Base-by-base conservation (phyloP, 2,329 filamentous ascomycete species). In the Saccharata proteae region DNA sequence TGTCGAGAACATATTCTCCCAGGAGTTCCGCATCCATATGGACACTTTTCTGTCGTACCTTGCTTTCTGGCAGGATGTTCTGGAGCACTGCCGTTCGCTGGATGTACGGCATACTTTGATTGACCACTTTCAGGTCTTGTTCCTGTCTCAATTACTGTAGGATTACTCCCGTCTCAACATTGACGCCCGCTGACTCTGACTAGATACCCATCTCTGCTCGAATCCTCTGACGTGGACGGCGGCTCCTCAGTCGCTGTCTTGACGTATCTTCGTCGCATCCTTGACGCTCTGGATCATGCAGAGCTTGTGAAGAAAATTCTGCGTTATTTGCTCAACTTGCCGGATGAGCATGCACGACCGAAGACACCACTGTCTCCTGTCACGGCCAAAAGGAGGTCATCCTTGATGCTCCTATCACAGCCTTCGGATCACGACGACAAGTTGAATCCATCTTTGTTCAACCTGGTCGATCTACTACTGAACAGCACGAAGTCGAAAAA, bases 91-190 rank as follows among this genome's bases (percentile, higher is more conserved):
- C 60, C 76, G 77, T 46, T 96, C 88, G 3, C 67, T 77, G 1
- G 88, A 96, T 50, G 84, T 98, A 43, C 90, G 88, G 52, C 83
- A 83, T 42, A 94, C 86, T 1, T 64, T 98, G 30, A 67, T 98
- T 18, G 90, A 98, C 52, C 90, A 98, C 57, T 98, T 98, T 49
- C 86, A 94, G 52, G 80, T 96, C 43, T 74, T 98, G 19, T 98
- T 98, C 53, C 63, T 98, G 31, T 84, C 94, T 55, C 90, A 98
- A 55, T 63, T 98, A 46, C 61, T 98, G 74, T 96, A 58, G 50
- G 78, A 59, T 4, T 4, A 15, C 6, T 8, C 16, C 14, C 11
- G 7, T 4, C 15, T 13, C 12, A 31, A 30, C 6, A 38, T 29
- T 14, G 26, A 30, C 18, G 13, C 45, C 26, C 24, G 36, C 16